Base-by-base conservation (phyloP, 352 stramenopile species). In the Phytopythium chamaehyphon region DNA sequence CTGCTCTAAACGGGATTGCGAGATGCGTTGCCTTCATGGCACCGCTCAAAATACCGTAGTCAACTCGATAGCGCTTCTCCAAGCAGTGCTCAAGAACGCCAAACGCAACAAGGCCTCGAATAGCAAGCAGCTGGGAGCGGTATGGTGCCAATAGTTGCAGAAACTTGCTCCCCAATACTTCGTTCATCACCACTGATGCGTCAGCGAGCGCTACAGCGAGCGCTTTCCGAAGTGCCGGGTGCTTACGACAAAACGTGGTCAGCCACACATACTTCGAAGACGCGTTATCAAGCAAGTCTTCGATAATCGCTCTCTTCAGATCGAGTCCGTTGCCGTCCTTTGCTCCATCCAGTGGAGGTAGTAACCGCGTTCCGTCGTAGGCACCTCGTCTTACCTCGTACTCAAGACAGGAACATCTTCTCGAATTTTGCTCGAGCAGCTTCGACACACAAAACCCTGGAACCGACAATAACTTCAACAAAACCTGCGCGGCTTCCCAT, bases 1-100 rank as follows among this genome's bases (percentile, higher is more conserved):
- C 83, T 15, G 78, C 86, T 51, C 76, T 69, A 51, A 95, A 97
- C 18, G 88, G 90, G 15, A 97, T 84, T 9, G 83, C 88, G 19
- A 97, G 68, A 19, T 67, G 64, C 56, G 95, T 96, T 0, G 3
- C 36, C 23, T 81, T 82, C 0, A 64, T 59, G 1, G 55, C 57
- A 33, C 50, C 47, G 7, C 62, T 37, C 15, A 71, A 62, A 40
- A 96, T 61, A 0, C 88, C 89, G 61, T 83, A 97, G 35, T 90
- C 57, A 0, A 96, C 86, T 16, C 86, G 68, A 51, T 91, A 79
- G 4, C 86, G 77, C 60, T 96, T 95, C 42, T 95, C 51, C n/a
- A 97, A 44, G 33, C 84, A 93, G 21, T 92, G 82, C 23, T 90
- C 63, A 9, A 97, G 59, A 0, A 96, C 57, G 11, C 76, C 80